Conservation (phyloP, 2,329 filamentous ascomycete genomes). For the Tympanopsis confertula region DNA sequence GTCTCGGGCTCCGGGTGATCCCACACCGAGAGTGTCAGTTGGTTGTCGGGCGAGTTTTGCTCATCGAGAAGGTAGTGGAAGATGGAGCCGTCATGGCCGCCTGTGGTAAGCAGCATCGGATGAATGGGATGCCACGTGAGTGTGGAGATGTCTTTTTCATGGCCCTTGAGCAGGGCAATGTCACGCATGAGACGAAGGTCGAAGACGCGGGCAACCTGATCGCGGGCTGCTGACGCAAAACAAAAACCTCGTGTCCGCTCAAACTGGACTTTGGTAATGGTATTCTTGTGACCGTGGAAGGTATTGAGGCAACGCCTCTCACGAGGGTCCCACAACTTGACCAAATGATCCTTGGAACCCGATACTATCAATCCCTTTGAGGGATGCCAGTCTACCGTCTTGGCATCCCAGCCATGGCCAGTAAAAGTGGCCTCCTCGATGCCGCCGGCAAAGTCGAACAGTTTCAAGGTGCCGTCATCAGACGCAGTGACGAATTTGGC, state of each 20-base stretch:
- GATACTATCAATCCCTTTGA: constrained; percentile 88
- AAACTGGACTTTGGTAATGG: constrained; percentile 84
- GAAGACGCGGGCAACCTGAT: constrained; percentile 86
- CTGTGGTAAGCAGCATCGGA: constrained; percentile 76
- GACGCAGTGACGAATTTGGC: constrained; percentile 92
- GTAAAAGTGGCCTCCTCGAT: constrained; percentile 72
- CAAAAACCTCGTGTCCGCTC: constrained; percentile 75
- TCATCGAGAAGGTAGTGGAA: constrained; percentile 95
- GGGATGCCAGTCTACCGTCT: constrained; percentile 95
- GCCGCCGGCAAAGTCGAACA: constrained; percentile 88
- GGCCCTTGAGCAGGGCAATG: constrained; percentile 81
- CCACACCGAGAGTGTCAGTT: constrained; percentile 64
- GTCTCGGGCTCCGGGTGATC: constrained; percentile 71
- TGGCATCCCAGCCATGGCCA: constrained; percentile 97
- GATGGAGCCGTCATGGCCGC: constrained; percentile 78
- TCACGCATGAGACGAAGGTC: constrained; percentile 98
- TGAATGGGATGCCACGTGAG: constrained; percentile 91
- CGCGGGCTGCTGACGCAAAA: constrained; percentile 82
- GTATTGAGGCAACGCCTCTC: constrained; percentile 83
- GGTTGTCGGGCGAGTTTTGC: constrained; percentile 70
- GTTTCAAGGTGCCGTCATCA: constrained; percentile 85
- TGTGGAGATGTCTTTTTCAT: constrained; percentile 92
- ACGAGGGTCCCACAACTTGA: constrained; percentile 97
- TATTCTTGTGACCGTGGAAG: constrained; percentile 93
- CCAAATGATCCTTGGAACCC: constrained; percentile 91